phyloP scores from a whole-genome alignment of 441 rosid species.

The Isatis lusitanica region DNA sequence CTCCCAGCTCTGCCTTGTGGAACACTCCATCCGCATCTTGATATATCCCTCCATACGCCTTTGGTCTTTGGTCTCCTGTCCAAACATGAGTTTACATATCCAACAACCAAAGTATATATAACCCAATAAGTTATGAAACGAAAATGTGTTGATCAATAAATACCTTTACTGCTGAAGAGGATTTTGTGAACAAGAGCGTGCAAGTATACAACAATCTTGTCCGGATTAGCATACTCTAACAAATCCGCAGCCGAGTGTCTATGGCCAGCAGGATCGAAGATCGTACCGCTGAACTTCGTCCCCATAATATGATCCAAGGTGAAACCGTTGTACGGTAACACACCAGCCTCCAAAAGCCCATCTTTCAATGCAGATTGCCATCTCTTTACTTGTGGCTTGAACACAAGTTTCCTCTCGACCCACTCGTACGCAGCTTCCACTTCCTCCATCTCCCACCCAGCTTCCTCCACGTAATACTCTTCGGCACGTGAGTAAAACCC shows the following conservation, averaged over 20 bases:
- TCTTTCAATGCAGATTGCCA: slow-evolving; percentile 54
- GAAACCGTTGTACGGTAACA: slow-evolving; percentile 45
- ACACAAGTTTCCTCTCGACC: slow-evolving; percentile 50
- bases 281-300: slow-evolving; percentile 48
- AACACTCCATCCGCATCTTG: slow-evolving; percentile 36
- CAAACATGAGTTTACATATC: neutral
- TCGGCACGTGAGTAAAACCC: slow-evolving; percentile 51
- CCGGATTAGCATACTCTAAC: slow-evolving; percentile 35
- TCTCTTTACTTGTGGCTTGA: slow-evolving; percentile 36
- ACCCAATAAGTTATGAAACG: neutral
- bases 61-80: slow-evolving; percentile 40
- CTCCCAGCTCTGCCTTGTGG: slow-evolving; percentile 40
- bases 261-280: slow-evolving; percentile 41
- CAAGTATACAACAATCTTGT: slow-evolving; percentile 36
- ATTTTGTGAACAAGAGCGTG: slow-evolving; percentile 47
- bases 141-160: neutral
- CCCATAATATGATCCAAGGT: slow-evolving; percentile 44
- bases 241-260: slow-evolving; percentile 50
- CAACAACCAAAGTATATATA: neutral
- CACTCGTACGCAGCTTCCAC: slow-evolving; percentile 44
- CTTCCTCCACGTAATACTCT: slow-evolving; percentile 20
- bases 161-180: slow-evolving; percentile 39
- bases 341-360: slow-evolving; percentile 51
- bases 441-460: slow-evolving; percentile 33
- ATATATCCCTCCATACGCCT: slow-evolving; percentile 46